These are phyloP conservation scores for Astrothelium macrocarpum DNA, from an alignment of 495 filamentous ascomycete genomes.

Conservation along the genomic window DNA sequence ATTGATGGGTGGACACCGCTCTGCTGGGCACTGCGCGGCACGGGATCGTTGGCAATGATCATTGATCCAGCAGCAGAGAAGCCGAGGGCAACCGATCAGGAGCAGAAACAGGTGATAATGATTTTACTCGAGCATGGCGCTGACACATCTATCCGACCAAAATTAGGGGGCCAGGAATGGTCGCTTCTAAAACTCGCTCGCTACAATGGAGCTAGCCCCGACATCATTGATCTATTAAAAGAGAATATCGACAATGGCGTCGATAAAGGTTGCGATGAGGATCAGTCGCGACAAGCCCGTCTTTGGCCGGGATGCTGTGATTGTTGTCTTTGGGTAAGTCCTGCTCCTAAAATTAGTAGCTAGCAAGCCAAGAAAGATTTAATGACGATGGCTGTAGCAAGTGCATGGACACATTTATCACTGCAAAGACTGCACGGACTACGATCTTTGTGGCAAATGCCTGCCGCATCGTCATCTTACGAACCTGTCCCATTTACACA, in stretches of 20 bases:
- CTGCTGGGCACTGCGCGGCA: neutral
- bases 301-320: neutral
- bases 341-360: neutral
- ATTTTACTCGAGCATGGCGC: neutral
- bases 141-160: neutral
- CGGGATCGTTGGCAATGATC: neutral
- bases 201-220: neutral
- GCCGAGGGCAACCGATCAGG: no score
- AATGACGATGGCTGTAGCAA: neutral
- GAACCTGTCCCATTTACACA: neutral
- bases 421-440: neutral
- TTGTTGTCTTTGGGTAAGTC: neutral
- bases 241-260: neutral
- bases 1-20: slow-evolving; percentile 25
- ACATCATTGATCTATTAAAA: neutral
- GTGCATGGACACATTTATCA: neutral
- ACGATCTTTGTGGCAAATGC: neutral
- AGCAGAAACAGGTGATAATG: neutral
- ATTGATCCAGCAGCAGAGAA: neutral
- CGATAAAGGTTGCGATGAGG: neutral
- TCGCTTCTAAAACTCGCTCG: neutral
- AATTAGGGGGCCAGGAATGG: neutral
- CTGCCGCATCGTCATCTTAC: neutral
- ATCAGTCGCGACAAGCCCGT: neutral
- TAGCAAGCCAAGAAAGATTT: neutral